A percentile compares a stretch with the other conserved stretches of the same genome.
Evolutionary conservation across 2,329 filamentous ascomycete genomes (phyloP).

Genomic region (Zymoseptoria brevis): DNA sequence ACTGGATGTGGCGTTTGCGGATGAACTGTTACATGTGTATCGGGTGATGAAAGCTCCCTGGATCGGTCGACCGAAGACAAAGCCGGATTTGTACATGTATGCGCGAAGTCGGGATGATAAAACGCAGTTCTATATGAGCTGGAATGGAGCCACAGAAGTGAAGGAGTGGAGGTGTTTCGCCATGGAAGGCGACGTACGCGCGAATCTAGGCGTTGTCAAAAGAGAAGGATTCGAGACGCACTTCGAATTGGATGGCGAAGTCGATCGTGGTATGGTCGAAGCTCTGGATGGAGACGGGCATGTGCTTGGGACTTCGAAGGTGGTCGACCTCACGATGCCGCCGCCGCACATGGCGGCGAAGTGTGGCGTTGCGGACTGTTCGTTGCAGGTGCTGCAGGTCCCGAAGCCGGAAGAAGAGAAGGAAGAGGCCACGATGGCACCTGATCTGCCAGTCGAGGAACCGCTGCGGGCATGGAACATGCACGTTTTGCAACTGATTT

Average conservation of each 20-base stretch:
- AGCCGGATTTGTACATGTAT: background rate
- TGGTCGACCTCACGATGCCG: background rate
- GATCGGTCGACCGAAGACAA: background rate
- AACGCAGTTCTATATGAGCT: conserved; percentile 22
- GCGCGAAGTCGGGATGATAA: background rate
- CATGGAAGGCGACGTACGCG: background rate
- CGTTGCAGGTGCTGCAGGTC: background rate
- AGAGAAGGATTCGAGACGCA: conserved; percentile 6
- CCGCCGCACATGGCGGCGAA: background rate
- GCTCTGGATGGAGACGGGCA: conserved; percentile 1
- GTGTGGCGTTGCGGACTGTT: background rate
- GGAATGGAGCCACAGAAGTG: conserved; percentile 35
- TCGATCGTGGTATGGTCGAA: conserved; percentile 1
- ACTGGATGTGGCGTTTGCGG: conserved; percentile 27
- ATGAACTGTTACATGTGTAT: conserved; percentile 29
- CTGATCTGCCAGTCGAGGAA: background rate
- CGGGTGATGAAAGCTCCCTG: conserved; percentile 30
- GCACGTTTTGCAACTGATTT: background rate
- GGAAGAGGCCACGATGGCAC: background rate
- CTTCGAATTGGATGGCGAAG: background rate
- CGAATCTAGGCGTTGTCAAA: background rate
- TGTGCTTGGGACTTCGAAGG: background rate
- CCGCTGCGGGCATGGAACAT: background rate
- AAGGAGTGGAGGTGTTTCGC: conserved; percentile 20
- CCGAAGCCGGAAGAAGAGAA: background rate